Base-by-base conservation (phyloP, 2,329 filamentous ascomycete genomes). In the Ramichloridium luteum region DNA sequence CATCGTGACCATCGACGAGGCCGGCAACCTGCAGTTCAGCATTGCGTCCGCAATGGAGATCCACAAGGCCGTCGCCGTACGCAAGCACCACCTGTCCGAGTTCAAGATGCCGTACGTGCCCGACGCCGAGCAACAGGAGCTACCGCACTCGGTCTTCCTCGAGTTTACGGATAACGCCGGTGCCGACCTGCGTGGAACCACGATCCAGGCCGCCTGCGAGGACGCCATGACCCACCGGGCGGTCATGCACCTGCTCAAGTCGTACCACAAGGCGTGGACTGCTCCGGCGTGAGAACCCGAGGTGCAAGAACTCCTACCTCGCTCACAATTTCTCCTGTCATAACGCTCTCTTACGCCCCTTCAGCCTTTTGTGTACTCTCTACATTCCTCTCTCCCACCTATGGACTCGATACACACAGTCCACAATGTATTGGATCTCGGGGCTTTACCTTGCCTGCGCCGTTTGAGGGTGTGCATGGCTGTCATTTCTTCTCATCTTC, bases 121-220 rank as follows among this genome's bases (percentile, higher is more conserved):
- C 1, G 88, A 96, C 54, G 77, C 92, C 37, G 90, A 96, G 52
- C 67, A 83, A 44, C 81, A 94, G 59, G 90, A 98, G 61, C 66
- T 98, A 31, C 85, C 88, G 2, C 83, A 94, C 60, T 94, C 85
- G 49, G 70, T 80, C 22, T 53, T 77, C 16, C 59, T 79, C 18
- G 72, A 77, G 44, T 72, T 78, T 38, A 51, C 65, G 14, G 70
- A 77, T 43, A n/a, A n/a, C 20, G n/a, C 8, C n/a, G 8, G n/a
- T 23, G 8, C 8, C 20, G 20, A 23, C n/a, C 8, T 23, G 8
- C 39, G 37, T 8, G 73, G 73, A 13, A 67, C 68, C 22, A 71
- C 69, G 6, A 56, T 80, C 31, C 74, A 79, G 50, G 72, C 70
- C 48, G 74, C 74, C 25, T 73, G 70, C 45, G 68, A 73, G 49